These are phyloP conservation scores for Auriscalpium orientale DNA, from an alignment of 768 basidiomycete species.

Conservation along the genomic window DNA sequence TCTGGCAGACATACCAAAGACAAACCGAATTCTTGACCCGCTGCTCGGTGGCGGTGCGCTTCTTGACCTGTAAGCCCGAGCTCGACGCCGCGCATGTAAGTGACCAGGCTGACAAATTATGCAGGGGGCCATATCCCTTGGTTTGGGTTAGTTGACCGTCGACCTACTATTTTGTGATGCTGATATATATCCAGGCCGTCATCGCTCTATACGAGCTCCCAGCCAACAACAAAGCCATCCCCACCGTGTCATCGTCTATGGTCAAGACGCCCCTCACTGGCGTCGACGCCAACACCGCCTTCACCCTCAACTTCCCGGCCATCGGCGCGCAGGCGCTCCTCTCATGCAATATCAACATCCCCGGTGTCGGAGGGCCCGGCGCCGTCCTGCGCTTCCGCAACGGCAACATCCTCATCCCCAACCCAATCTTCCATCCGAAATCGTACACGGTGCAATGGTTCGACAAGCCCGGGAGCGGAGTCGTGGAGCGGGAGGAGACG, in stretches of 20 bases:
- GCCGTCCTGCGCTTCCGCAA: slow-evolving; percentile 68
- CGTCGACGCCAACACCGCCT: slow-evolving; percentile 73
- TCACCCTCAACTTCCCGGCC: slow-evolving; percentile 61
- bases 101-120: not conserved
- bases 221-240: slow-evolving; percentile 50
- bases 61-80: slow-evolving; percentile 62
- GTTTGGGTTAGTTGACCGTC: slow-evolving; percentile 51
- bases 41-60: slow-evolving; percentile 75
- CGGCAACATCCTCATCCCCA: slow-evolving; percentile 56
- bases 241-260: slow-evolving; percentile 65
- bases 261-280: slow-evolving; percentile 69
- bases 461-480: slow-evolving; percentile 36
- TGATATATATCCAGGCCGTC: slow-evolving; percentile 47
- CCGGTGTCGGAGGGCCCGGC: slow-evolving; percentile 35
- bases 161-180: not conserved
- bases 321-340: slow-evolving; percentile 68
- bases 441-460: slow-evolving; percentile 59
- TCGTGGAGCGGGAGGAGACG: slow-evolving; percentile 48
- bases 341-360: slow-evolving; percentile 57
- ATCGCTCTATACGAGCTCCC: slow-evolving; percentile 75
- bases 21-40: slow-evolving; percentile 75
- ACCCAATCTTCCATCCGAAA: slow-evolving; percentile 62
- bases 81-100: too few relatives aligned
- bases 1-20: slow-evolving; percentile 49
- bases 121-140: slow-evolving; percentile 74